Conservation (phyloP, 805 yeast species). For the Lipomyces yamanashiensis region DNA sequence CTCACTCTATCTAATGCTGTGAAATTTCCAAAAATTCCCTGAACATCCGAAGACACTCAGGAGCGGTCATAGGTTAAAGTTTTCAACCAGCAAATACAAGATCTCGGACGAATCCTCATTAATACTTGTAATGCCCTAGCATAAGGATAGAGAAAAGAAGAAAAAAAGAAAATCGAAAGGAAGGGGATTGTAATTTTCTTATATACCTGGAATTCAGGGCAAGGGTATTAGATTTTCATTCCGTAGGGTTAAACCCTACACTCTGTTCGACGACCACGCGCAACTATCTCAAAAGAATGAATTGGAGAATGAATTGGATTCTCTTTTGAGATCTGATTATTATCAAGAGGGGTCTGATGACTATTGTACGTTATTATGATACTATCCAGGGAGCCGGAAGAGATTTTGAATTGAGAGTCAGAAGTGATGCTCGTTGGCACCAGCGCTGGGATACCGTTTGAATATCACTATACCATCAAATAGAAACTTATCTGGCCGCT, state of each 20-base stretch:
- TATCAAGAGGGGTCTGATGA: no score
- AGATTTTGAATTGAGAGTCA: no score
- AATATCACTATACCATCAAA: no score
- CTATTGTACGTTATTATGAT: no score
- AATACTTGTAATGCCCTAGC: conserved; percentile 99
- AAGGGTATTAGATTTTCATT: background rate
- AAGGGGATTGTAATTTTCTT: background rate
- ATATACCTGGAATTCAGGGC: background rate
- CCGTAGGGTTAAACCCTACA: conserved; percentile 16
- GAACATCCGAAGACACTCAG: conserved; percentile 40
- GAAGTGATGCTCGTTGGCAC: no score
- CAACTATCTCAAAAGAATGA: no score
- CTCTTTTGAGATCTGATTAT: no score
- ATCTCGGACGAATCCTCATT: conserved; percentile 99
- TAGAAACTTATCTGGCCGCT: no score
- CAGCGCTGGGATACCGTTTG: no score
- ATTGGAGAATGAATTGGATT: no score
- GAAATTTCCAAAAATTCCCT: conserved; percentile 48
- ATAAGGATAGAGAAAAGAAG: conserved; percentile 75
- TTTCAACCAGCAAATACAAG: conserved; percentile 99
- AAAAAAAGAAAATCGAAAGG: background rate
- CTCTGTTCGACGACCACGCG: background rate
- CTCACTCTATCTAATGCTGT: background rate
- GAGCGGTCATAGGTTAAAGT: conserved; percentile 89
- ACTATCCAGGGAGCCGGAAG: no score